Evolutionary conservation across 2,329 filamentous ascomycete species (phyloP), one percentile per base, ranked within the genome.

Genomic region (Elsinoe arachidis): DNA sequence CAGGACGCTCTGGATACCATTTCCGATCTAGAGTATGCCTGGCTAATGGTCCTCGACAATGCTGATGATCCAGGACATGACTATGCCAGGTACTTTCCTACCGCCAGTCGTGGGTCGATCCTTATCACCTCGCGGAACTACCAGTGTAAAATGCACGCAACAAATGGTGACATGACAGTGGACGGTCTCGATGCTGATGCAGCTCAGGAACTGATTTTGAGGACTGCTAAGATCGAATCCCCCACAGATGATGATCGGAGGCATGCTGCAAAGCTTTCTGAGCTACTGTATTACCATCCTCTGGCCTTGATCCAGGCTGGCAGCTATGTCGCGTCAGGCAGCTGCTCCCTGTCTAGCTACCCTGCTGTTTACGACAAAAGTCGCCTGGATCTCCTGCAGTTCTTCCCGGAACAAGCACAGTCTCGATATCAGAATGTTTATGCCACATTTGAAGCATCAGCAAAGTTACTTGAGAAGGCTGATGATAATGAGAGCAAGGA

Each of bases 391-490:
- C 64, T 72, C 1, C 64, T 72, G 12, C 55, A 62, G 34, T 67
- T 64, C 56, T 58, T 62, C 26, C 61, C 64, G 7, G 54, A 51
- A 7, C 68, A 71, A 55, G 66, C 62, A 9, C 56, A 59, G 26
- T 71, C 70, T 35, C 64, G 67, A 26, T 72, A 73, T 61, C 15
- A 61, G 4, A 59, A 71, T 60, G 66, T 74, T 2, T 73, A 71
- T 49, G 63, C 67, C 2, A 72, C 67, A 0, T 72, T 73, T 54
- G 68, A 73, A 58, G 69, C 65, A 9, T 72, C 70, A 30, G 26
- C 26, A 30, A 30, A 30, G 26, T 30, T 30, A 7, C 26, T 30
- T 7, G 26, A 30, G 26, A 30, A 5, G 7, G 26, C 3, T 30
- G 4, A 30, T 30, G 26, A 30, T 30, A 7, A 5, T 5, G 26